Evolutionary conservation across 2,329 filamentous ascomycete genomes (phyloP), one percentile per base, ranked within the genome.

Genomic region (Hansfordia pulvinata): DNA sequence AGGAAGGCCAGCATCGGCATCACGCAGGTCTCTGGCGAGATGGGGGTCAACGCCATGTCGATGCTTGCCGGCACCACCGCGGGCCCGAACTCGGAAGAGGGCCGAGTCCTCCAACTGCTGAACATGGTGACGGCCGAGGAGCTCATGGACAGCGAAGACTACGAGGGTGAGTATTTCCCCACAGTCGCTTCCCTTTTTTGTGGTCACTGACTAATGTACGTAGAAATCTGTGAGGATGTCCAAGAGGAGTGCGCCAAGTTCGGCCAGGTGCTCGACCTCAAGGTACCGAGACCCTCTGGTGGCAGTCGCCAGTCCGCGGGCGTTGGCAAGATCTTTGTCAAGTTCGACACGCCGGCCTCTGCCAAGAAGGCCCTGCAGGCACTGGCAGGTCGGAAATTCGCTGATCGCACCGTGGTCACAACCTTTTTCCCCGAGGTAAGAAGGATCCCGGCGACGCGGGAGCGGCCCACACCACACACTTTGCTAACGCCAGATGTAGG

Each of bases 111-210:
- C 33, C 88, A 93, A 55, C 62, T 98, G 34, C 70, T 98, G 46
- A 98, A 98, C 60, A 98, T 98, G 90, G 88, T 98, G 19, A 98
- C 90, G 0, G 68, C 85, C 0, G 90, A 98, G 42, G 90, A 98
- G 54, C 62, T 98, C 14, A 74, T 94, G 55, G 86, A 96, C 47
- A 76, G 76, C 27, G 86, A 96, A 19, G 90, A 98, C 45, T 96
- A 94, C 45, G 82, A 94, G 56, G 88, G 88, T 86, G 65, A 46
- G 61, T 41, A 23, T 10, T 9, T 22, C n/a, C 2, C 10, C 2
- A 5, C 8, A 12, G 5, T 2, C 14, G 20, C 12, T 31, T 27
- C 9, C 14, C 8, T 23, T 8, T 4, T 30, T 14, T 25, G 6
- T 34, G 29, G 14, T 27, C 30, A 29, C 58, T 66, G 52, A 64